Percentiles rank a stretch among this genome's conserved stretches.
These are phyloP conservation scores for Lepidium didymum DNA, from an alignment of 345 rosid species.

Conservation along the genomic window DNA sequence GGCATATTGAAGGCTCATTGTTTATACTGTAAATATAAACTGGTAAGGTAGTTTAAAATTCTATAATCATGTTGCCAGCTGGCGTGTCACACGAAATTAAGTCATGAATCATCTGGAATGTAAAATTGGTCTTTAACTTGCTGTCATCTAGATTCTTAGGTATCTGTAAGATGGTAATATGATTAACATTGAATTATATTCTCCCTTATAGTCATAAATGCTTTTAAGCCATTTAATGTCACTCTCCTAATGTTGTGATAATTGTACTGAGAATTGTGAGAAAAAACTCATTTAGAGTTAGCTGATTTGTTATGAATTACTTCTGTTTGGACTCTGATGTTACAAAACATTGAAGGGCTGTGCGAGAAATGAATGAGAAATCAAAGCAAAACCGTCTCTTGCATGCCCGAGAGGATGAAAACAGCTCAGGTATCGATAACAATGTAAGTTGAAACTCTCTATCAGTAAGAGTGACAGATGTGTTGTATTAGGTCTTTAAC, in stretches of 20 bases:
- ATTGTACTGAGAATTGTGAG: background rate
- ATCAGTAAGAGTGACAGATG: background rate
- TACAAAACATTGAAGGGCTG: constrained; percentile 64
- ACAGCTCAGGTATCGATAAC: constrained; percentile 39
- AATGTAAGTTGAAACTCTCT: constrained; percentile 44
- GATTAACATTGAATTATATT: background rate
- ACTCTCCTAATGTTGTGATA: background rate
- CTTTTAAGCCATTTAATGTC: background rate
- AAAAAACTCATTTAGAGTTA: background rate
- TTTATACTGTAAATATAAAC: background rate
- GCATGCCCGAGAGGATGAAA: constrained; percentile 52
- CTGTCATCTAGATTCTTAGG: constrained; percentile 8
- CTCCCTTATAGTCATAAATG: background rate
- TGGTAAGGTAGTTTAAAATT: background rate
- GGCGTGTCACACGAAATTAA: background rate
- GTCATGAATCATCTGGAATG: constrained; percentile 1
- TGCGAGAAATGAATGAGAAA: constrained; percentile 87
- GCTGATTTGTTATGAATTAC: background rate
- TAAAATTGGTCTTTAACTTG: background rate
- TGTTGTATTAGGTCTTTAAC: background rate
- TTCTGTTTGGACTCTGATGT: constrained; percentile 13
- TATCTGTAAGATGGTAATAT: background rate
- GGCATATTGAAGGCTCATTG: constrained; percentile 2
- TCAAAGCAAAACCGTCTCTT: constrained; percentile 77
- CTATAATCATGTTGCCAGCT: background rate